Conservation (phyloP, 495 filamentous ascomycete species). For the Daldinia bambusicola region DNA sequence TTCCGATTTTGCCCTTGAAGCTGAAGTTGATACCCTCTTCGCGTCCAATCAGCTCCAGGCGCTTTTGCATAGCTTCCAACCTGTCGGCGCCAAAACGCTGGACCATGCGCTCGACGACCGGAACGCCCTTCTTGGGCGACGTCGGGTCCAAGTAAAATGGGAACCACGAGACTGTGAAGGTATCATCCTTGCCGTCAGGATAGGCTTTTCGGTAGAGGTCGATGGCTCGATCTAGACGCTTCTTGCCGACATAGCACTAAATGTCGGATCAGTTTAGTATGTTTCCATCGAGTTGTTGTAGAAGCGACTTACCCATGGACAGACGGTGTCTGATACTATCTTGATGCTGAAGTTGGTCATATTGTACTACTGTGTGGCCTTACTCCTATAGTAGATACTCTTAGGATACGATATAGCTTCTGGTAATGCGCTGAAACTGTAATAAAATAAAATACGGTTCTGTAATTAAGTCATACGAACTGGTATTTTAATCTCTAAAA, state of each 20-base stretch:
- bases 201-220: slow-evolving; percentile 64
- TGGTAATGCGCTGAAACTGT: background rate
- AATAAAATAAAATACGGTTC: background rate
- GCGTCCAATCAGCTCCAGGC: slow-evolving; percentile 64
- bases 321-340: slow-evolving; percentile 78
- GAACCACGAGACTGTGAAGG: slow-evolving; percentile 73
- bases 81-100: slow-evolving; percentile 62
- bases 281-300: background rate
- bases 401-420: background rate
- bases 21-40: slow-evolving; percentile 74
- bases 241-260: slow-evolving; percentile 81
- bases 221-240: slow-evolving; percentile 74
- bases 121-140: slow-evolving; percentile 54
- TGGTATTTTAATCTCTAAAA: background rate
- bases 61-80: slow-evolving; percentile 61
- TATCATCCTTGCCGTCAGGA: slow-evolving; percentile 66
- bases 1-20: slow-evolving; percentile 74
- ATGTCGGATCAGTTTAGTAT: slow-evolving; percentile 6
- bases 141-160: slow-evolving; percentile 80
- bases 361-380: slow-evolving; percentile 25
- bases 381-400: no score
- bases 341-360: slow-evolving; percentile 83
- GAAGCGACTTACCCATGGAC: slow-evolving; percentile 67
- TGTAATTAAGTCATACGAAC: background rate
- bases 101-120: slow-evolving; percentile 39